Evolutionary conservation across 345 rosid species (phyloP).

Genomic region (Gossypium anomalum): DNA sequence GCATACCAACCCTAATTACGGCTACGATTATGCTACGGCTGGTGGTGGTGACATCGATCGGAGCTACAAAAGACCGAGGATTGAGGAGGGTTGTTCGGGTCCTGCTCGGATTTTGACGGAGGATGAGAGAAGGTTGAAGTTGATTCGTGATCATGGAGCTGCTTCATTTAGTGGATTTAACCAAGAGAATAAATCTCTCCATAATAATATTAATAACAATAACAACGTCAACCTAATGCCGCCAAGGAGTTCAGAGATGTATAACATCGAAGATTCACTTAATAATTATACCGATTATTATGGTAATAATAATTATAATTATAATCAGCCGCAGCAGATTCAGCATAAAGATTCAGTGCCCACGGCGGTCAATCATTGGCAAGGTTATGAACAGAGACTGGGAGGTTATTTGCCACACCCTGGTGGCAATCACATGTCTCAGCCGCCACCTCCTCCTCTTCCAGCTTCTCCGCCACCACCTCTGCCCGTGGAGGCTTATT

Average conservation of each 20-base stretch:
- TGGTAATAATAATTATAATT: not conserved
- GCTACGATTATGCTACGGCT: constrained; percentile 24
- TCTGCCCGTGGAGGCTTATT: constrained; percentile 36
- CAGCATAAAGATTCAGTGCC: constrained; percentile 14
- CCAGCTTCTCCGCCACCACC: constrained; percentile 73
- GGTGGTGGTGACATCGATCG: constrained; percentile 42
- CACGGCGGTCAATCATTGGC: constrained; percentile 14
- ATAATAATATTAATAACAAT: not conserved
- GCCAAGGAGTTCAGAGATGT: constrained; percentile 24
- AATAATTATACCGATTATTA: constrained; percentile 4
- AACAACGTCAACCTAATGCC: constrained; percentile 2
- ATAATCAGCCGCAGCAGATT: constrained; percentile 17
- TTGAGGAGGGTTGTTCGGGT: constrained; percentile 35
- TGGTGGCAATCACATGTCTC: constrained; percentile 7
- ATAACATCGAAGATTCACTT: constrained; percentile 20
- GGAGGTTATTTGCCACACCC: constrained; percentile 19
- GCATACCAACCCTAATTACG: constrained; percentile 32
- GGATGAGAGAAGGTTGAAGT: constrained; percentile 72
- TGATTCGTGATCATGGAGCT: constrained; percentile 77
- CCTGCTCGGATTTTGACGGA: constrained; percentile 31
- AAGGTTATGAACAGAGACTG: constrained; percentile 15
- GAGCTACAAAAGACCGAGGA: constrained; percentile 67
- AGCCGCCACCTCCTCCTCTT: constrained; percentile 23
- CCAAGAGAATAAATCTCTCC: constrained; percentile 8
- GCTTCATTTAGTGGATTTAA: constrained; percentile 12